Conservation (phyloP, 768 basidiomycete genomes). For the Pleurotus salmoneostramineus region DNA sequence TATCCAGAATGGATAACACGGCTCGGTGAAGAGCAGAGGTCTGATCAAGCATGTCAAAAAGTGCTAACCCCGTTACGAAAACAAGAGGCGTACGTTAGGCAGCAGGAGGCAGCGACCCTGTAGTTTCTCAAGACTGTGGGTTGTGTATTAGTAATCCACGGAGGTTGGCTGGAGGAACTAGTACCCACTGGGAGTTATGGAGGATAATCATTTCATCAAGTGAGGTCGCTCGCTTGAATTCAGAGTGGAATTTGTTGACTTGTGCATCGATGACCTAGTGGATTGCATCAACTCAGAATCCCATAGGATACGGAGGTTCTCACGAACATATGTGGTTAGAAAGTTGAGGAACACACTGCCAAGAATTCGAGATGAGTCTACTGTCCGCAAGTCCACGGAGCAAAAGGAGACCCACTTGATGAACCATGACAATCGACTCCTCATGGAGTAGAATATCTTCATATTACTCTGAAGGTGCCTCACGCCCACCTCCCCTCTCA, state of each 20-base stretch:
- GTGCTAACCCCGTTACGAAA: conserved; percentile 4
- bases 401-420: conserved; percentile 59
- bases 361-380: conserved; percentile 2
- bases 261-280: conserved; percentile 66
- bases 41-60: conserved; percentile 27
- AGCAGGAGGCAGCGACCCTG: conserved; percentile 62
- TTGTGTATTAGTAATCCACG: conserved; percentile 2
- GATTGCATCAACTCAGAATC: not conserved
- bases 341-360: conserved; percentile 64
- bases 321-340: conserved; percentile 64
- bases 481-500: conserved; percentile 43
- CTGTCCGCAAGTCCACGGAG: not conserved
- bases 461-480: conserved; percentile 38
- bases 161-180: not conserved
- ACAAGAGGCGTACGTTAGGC: conserved; percentile 37
- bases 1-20: conserved; percentile 68
- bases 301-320: not conserved
- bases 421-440: conserved; percentile 80
- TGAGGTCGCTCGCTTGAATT: conserved; percentile 49
- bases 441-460: conserved; percentile 73
- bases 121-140: conserved; percentile 53
- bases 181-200: conserved; percentile 67
- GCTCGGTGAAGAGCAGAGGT: conserved; percentile 61
- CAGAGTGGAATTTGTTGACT: conserved; percentile 54
- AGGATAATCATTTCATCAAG: conserved; percentile 73